Evolutionary conservation across 2,329 filamentous ascomycete species (phyloP), one percentile per base, ranked within the genome.

Genomic region (Aspergillus novoparasiticus): DNA sequence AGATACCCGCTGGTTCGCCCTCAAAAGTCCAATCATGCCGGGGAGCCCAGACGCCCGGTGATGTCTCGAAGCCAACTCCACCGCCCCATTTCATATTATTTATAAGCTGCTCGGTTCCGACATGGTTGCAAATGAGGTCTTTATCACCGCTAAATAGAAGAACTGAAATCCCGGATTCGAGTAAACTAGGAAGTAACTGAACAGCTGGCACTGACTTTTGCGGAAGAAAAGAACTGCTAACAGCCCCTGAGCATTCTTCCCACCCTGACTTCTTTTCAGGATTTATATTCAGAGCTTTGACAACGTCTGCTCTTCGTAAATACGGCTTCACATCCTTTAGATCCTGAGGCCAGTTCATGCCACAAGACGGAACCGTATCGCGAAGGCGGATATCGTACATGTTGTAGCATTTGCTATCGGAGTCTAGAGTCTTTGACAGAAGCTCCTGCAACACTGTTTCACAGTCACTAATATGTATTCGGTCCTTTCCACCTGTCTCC

Each of bases 331-430:
- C 86, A 57, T 86, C 75, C 54, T 79, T 78, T 72, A 99, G 83
- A 79, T 99, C 95, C 67, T 93, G 91, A 36, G 95, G 95, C 96
- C 96, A 99, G 81, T 93, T 94, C 94, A 97, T 97, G 69, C 95
- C 95, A 77, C 95, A 99, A 66, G 89, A 90, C 5, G 92, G 90
- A 77, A 87, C 93, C 8, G 81, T 82, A 78, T 99, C 95, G 67
- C 84, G 89, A 54, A 97, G 85, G 54, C 94, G 92, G 59, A 98
- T 86, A 76, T 99, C 95, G 78, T 99, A 99, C 92, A 98, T 97
- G 81, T 99, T 99, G 76, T 89, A 78, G 78, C 96, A 99, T 72
- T 87, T 82, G 16, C 81, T 82, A 41, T 81, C 81, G 14, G 68
- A 66, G 58, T 86, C 83, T 63, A 83, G 80, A 2, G 92, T 94